These are phyloP conservation scores for Candida sanyaensis DNA, from an alignment of 1,139 yeast species.

Conservation along the genomic window DNA sequence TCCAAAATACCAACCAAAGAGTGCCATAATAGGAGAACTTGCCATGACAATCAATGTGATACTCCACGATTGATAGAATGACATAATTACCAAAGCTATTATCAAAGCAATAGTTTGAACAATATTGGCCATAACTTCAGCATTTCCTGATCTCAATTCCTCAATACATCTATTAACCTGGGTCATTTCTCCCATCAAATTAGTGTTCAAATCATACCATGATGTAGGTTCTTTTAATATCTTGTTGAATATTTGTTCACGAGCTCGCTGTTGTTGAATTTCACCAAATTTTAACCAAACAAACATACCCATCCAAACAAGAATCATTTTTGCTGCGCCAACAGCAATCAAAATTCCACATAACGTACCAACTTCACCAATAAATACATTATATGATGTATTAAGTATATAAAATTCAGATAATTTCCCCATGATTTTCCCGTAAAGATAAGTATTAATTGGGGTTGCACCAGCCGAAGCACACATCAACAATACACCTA, in stretches of 20 bases:
- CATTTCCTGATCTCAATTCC: conserved; percentile 69
- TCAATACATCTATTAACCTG: conserved; percentile 77
- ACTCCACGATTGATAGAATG: conserved; percentile 82
- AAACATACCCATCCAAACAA: conserved; percentile 57
- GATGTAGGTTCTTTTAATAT: conserved; percentile 25
- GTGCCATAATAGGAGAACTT: conserved; percentile 65
- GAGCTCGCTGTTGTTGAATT: conserved; percentile 59
- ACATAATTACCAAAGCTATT: conserved; percentile 59
- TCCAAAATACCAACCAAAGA: conserved; percentile 54
- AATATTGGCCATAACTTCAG: conserved; percentile 65
- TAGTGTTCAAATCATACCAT: conserved; percentile 63
- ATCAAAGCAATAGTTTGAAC: conserved; percentile 54
- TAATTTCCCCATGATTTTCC: conserved; percentile 59
- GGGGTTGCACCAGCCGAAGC: conserved; percentile 60
- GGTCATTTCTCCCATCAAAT: conserved; percentile 62
- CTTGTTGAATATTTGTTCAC: conserved; percentile 43
- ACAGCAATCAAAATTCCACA: conserved; percentile 58
- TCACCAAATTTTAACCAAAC: conserved; percentile 78
- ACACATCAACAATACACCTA: conserved; percentile 26
- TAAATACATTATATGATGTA: conserved; percentile 28
- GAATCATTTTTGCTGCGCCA: conserved; percentile 54
- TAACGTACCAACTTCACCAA: conserved; percentile 44
- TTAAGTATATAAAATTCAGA: conserved; percentile 34
- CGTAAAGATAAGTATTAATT: conserved; percentile 63
- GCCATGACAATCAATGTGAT: conserved; percentile 75